Conservation (phyloP, 805 yeast genomes). For the Clavispora fructus region DNA sequence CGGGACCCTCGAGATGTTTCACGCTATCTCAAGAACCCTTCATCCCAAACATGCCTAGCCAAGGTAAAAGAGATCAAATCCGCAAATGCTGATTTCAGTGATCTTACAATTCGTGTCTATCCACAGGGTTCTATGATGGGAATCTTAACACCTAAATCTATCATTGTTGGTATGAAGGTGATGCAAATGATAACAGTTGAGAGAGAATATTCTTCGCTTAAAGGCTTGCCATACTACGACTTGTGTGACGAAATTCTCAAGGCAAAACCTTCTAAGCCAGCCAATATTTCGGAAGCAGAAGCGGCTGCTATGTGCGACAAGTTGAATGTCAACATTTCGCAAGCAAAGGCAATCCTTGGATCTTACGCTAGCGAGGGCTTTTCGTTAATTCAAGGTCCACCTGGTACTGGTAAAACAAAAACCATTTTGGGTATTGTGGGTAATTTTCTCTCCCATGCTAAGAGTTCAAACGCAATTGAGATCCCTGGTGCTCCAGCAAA, state of each 20-base stretch:
- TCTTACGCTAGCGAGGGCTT: conserved; percentile 68
- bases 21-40: conserved; percentile 24
- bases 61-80: conserved; percentile 70
- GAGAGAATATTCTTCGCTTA: conserved; percentile 82
- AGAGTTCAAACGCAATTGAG: conserved; percentile 14
- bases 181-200: conserved; percentile 90
- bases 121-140: conserved; percentile 49
- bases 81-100: conserved; percentile 61
- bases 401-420: conserved; percentile 98
- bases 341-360: conserved; percentile 82
- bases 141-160: conserved; percentile 57
- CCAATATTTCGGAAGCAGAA: conserved; percentile 24
- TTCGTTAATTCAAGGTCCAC: conserved; percentile 95
- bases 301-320: conserved; percentile 41
- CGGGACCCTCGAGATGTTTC: conserved; percentile 16
- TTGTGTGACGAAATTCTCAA: conserved; percentile 58
- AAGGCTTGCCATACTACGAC: conserved; percentile 79
- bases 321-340: conserved; percentile 76
- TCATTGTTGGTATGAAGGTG: conserved; percentile 63
- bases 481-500: conserved; percentile 20
- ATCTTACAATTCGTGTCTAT: conserved; percentile 66
- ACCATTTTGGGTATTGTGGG: conserved; percentile 92
- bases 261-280: conserved; percentile 55
- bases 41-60: conserved; percentile 62
- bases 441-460: conserved; percentile 47